phyloP scores from a whole-genome alignment of 495 filamentous ascomycete genomes.

The Chlorociboria aeruginascens region DNA sequence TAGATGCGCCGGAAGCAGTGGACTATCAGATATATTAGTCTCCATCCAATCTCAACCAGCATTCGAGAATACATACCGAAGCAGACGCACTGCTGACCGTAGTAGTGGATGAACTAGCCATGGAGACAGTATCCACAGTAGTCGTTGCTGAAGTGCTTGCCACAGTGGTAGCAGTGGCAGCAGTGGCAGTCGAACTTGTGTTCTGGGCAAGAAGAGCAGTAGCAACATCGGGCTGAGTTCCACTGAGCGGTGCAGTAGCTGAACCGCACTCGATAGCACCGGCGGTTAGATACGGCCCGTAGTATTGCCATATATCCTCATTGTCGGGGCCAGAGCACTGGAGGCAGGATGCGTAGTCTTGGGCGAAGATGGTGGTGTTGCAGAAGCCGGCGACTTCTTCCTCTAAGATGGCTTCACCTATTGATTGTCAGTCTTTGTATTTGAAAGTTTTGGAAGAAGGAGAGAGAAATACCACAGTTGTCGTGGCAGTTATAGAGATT shows the following conservation, averaged over 20 bases:
- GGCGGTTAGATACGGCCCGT: conserved; percentile 24
- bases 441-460: too few species aligned
- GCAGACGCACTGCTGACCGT: too few species aligned
- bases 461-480: too few species aligned
- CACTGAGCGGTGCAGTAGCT: conserved; percentile 25
- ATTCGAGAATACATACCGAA: too few species aligned
- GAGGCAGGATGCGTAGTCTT: conserved; percentile 30
- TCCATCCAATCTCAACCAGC: too few species aligned
- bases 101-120: too few species aligned
- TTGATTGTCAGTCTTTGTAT: conserved; percentile 19
- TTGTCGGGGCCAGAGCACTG: conserved; percentile 33
- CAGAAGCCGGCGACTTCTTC: conserved; percentile 24
- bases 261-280: conserved; percentile 27
- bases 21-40: too few species aligned
- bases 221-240: background rate
- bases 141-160: background rate
- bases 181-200: too few species aligned
- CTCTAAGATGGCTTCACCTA: conserved; percentile 23
- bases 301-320: conserved; percentile 34
- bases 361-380: conserved; percentile 27
- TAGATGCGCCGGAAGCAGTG: too few species aligned
- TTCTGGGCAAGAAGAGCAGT: too few species aligned
- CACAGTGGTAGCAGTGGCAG: background rate
- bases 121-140: background rate
- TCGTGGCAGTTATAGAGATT: too few species aligned